Percentiles rank a stretch among this genome's conserved stretches.
phyloP scores from a whole-genome alignment of 176 grass and related monocot genomes.

The Secale cereale region DNA sequence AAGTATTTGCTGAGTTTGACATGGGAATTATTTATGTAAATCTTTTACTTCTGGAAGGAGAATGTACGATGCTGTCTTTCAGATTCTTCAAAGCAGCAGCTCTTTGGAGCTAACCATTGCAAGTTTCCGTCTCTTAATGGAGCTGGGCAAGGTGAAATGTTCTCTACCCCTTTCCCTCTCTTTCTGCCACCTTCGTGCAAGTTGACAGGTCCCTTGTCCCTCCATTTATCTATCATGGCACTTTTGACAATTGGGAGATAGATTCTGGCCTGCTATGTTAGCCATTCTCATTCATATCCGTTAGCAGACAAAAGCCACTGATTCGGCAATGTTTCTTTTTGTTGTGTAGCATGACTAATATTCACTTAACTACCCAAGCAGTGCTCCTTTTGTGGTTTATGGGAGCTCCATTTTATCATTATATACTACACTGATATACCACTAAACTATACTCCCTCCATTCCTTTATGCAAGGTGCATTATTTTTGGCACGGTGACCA shows the following conservation, averaged over 20 bases:
- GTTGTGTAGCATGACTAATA: neutral
- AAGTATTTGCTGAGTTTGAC: conserved; percentile 1
- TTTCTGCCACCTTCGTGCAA: conserved; percentile 10
- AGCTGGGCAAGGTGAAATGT: conserved; percentile 64
- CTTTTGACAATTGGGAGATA: conserved; percentile 2
- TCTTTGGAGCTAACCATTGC: conserved; percentile 72
- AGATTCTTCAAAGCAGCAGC: conserved; percentile 57
- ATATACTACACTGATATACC: neutral
- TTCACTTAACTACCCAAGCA: neutral
- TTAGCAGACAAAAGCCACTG: neutral
- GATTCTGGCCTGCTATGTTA: neutral
- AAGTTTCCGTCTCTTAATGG: conserved; percentile 73
- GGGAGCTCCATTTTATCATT: neutral
- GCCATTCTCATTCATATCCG: neutral
- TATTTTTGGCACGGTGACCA: too few species aligned
- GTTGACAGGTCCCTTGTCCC: neutral
- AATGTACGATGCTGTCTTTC: conserved; percentile 65
- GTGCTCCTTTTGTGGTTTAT: neutral
- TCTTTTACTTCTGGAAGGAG: conserved; percentile 47
- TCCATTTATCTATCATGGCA: conserved; percentile 2
- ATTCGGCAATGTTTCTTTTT: neutral
- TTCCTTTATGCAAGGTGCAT: too few species aligned
- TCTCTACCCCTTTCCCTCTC: neutral
- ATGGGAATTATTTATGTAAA: conserved; percentile 6
- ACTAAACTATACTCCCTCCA: too few species aligned